Evolutionary conservation across 2,329 filamentous ascomycete species (phyloP), one percentile per base, ranked within the genome.

Genomic region (Colletotrichum scovillei): DNA sequence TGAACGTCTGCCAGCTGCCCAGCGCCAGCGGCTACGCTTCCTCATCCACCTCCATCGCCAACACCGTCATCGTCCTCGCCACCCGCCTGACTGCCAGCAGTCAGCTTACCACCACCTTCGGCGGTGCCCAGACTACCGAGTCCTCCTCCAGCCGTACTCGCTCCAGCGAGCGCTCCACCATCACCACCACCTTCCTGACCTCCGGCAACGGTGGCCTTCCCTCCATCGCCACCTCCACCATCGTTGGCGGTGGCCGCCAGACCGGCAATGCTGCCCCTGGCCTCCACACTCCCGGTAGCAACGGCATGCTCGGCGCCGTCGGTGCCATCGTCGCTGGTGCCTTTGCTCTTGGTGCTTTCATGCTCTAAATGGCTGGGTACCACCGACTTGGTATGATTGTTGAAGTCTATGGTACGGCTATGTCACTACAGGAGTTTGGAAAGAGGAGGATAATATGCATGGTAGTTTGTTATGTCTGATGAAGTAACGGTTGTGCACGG

Each of bases 51-150:
- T 76, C 75, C 2, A 28, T 74, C 16, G 79, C 78, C 63, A 63
- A 77, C 46, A 76, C 76, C 67, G 73, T 83, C 75, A 79, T 77
- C 19, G 82, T 83, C 63, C 70, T 76, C 12, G 82, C 81, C 52
- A 78, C 77, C 8, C 77, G 76, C 9, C 78, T 80, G n/a, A 83
- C 80, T 9, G 78, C 79, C 64, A 73, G 78, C 46, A 78, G 63
- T 52, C 80, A 84, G 75, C 75, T 83, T 67, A 83, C 81, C 22
- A 83, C 80, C 30, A 83, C 82, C 56, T 77, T 83, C 68, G 76
- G 75, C 55, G 63, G 67, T 16, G 38, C 22, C 22, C 49, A 57
- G 52, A 55, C 70, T n/a, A 22, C 58, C 38, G 52, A 58, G 56
- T 14, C 58, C 4, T 38, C 56, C 30, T 58, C 62, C 63, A 60